Evolutionary conservation across 139 green algal genomes (phyloP), one percentile per base, ranked within the genome.

Genomic region (Pedinophyceae sp.): DNA sequence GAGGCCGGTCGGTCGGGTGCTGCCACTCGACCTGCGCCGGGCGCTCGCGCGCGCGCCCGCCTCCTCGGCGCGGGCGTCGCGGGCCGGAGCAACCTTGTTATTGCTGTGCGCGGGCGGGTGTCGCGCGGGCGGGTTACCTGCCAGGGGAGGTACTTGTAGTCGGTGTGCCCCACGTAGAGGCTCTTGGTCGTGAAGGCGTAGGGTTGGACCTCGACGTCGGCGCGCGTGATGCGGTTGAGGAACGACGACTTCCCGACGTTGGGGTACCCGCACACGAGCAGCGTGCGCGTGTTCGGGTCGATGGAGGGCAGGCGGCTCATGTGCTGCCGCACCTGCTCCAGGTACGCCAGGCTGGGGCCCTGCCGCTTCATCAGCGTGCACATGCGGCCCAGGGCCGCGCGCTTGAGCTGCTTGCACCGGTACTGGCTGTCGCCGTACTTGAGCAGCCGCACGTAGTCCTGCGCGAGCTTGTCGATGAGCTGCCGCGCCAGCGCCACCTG

Each of bases 371-470:
- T 96, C 20, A 99, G 71, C 1, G 92, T 99, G 80, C 84, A 95
- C 92, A 99, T 99, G 65, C 92, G 82, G 3, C 92, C 91, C 68
- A 98, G 57, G 17, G 92, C 92, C 5, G 92, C 92, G 2, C 84
- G 63, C 75, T 99, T 99, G 20, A 99, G 78, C 74, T 93, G 70
- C 73, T 99, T 99, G 81, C 91, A 98, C 7, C 92, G 80, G 66
- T 99, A 99, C 57, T 97, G 71, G 0, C 79, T 90, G 79, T 99
- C 92, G 47, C 87, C 92, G 70, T 97, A 99, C 84, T 99, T 99
- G 10, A 99, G 58, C 54, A 99, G 73, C 16, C 89, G 74, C 23
- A 96, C 78, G 62, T 99, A 99, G 64, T 99, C 92, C 64, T 96
- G 88, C 18, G 80, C 67, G 2, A 99, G 67, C 55, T 77, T 85